Evolutionary conservation across 2,329 filamentous ascomycete species (phyloP).

Genomic region (Fusarium verticillioides): DNA sequence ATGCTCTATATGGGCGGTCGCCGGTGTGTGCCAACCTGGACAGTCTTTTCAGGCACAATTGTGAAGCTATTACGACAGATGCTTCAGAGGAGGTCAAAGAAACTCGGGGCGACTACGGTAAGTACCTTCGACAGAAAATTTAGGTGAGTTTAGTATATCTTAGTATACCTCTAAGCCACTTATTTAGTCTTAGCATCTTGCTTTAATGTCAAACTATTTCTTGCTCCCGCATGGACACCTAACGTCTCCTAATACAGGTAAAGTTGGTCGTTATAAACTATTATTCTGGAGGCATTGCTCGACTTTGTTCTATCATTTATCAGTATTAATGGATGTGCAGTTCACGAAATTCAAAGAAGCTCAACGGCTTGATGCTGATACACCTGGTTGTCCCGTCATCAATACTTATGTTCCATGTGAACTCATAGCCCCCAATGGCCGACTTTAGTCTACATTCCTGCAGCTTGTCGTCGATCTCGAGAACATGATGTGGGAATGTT

Average conservation of each 20-base stretch:
- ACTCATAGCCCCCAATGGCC: no score
- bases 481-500: background rate
- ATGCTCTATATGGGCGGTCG: background rate
- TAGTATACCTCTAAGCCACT: background rate
- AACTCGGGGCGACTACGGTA: background rate
- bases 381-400: background rate
- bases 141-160: background rate
- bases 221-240: background rate
- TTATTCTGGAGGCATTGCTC: background rate
- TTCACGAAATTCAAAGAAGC: background rate
- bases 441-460: no score
- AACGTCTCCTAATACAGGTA: background rate
- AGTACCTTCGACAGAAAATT: background rate
- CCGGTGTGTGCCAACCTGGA: background rate
- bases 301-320: background rate
- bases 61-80: background rate
- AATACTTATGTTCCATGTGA: background rate
- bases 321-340: background rate
- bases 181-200: background rate
- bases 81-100: background rate
- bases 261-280: background rate
- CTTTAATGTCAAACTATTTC: background rate
- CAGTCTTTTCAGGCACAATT: background rate
- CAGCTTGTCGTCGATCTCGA: background rate
- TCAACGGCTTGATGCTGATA: background rate